Evolutionary conservation across 2,329 filamentous ascomycete genomes (phyloP), one percentile per base, ranked within the genome.

Genomic region (Lasiodiplodia gonubiensis): DNA sequence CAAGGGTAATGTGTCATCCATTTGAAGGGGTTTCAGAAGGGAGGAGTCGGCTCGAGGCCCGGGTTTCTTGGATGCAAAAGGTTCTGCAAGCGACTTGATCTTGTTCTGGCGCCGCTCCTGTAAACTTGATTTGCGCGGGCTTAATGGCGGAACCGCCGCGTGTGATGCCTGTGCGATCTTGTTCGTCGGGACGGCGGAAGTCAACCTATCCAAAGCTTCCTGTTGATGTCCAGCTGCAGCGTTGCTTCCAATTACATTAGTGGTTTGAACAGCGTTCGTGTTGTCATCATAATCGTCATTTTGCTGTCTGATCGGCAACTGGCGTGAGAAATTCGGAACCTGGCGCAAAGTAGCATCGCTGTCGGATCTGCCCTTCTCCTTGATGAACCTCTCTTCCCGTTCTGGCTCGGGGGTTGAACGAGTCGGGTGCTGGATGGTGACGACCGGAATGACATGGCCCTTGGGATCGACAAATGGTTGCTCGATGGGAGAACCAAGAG

Each of bases 381-480:
- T 52, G 8, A 27, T 35, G 5, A 46, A 53, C 23, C 11, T 39
- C 21, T 61, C 55, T 12, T 67, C 65, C 23, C 48, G 18, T 33
- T 60, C 48, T 4, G 33, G 49, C 18, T 49, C 55, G 4, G 66
- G 66, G 5, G 59, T 52, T 25, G 59, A 63, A 12, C 59, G 59
- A 35, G 48, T 11, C 16, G 63, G 49, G 35, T 67, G 57, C 39
- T 67, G 66, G 14, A 67, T 67, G 11, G 66, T 67, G 23, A 80
- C 71, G 18, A 79, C 73, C 37, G 78, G 78, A 11, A 80, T 72
- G 25, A 78, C 68, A 52, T 79, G 74, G 14, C 75, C 77, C 57
- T 76, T 78, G 1, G 77, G 74, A 69, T 80, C 78, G 12, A 79
- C 77, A 67, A 76, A 78, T 23, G 77, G 69, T n/a, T 69, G 70